A percentile compares a stretch with the other conserved stretches of the same genome.
Evolutionary conservation across 306 rosid genomes (phyloP).

Genomic region (Prunus mongolica): DNA sequence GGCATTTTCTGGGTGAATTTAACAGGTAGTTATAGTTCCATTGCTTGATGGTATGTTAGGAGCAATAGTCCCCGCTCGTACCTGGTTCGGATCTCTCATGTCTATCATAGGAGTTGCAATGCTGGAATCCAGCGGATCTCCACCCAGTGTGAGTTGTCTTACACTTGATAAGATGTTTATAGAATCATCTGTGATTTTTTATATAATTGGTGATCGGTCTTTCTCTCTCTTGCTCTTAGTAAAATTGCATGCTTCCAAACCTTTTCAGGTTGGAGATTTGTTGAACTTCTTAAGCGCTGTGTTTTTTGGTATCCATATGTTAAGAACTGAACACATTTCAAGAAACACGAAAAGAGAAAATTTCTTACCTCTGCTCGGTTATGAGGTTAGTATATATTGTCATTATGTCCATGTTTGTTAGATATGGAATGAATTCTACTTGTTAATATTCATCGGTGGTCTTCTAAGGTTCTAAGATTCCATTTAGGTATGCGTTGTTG

Average conservation of each 20-base stretch:
- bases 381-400: constrained; percentile 49
- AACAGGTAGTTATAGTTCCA: constrained; percentile 78
- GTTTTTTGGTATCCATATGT: constrained; percentile 73
- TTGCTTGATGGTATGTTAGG: constrained; percentile 76
- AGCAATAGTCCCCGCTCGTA: constrained; percentile 53
- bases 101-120: constrained; percentile 63
- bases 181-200: neutral
- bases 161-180: neutral
- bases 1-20: constrained; percentile 19
- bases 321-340: constrained; percentile 69
- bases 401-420: neutral
- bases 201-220: neutral
- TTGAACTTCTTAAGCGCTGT: constrained; percentile 65
- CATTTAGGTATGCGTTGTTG: constrained; percentile 55
- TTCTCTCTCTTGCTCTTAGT: neutral
- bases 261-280: constrained; percentile 66
- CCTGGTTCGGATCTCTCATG: constrained; percentile 76
- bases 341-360: constrained; percentile 56
- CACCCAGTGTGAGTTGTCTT: constrained; percentile 49
- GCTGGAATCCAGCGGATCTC: constrained; percentile 78
- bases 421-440: neutral
- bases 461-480: constrained; percentile 8
- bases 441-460: constrained; percentile 9
- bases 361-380: constrained; percentile 64
- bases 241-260: neutral